Base-by-base conservation (phyloP, 371 early-diverging fungal species). In the Choanephora cucurbitarum region DNA sequence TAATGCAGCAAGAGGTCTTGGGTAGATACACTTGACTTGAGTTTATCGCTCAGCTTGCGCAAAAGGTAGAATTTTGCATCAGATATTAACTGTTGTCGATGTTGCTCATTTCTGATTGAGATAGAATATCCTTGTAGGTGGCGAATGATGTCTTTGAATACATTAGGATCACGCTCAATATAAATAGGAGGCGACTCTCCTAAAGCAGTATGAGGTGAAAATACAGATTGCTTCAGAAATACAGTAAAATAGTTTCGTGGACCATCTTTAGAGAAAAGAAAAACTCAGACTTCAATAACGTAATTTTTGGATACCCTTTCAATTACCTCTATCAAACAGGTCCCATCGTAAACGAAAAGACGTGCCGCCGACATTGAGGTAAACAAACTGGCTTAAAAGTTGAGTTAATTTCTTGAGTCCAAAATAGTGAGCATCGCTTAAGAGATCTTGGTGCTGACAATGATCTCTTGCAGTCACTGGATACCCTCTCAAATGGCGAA, bases 51-150 rank as follows among this genome's bases (percentile, higher is more conserved):
- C 14, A 85, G 59, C n/a, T 67, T 66, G 43, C 68, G 72, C 41
- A 85, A 68, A 33, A 74, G 74, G 47, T 82, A 85, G 53, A 80
- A 85, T 19, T 77, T 67, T 1, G 84, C 78, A 62, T 85, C 86
- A 49, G 78, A 81, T 18, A 85, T 57, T 31, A 85, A 48, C 43
- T 82, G 81, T 37, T 64, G 68, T 45, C 83, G 75, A 57, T 85
- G 86, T 3, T 74, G 64, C 45, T 79, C 83, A 61, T 82, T 80
- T 37, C 73, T 72, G 46, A 85, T 77, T 10, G 66, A 62, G 24
- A 85, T 73, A 2, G 75, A 72, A 45, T 85, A 85, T 8, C 86
- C 86, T 47, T 79, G 80, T 8, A 85, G 59, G 62, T 81, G 80
- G 6, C 64, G 64, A 21, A 85, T 55, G 31, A 85, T 77, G n/a